phyloP scores from a whole-genome alignment of 2,329 filamentous ascomycete genomes.

The Trichoderma koningii region DNA sequence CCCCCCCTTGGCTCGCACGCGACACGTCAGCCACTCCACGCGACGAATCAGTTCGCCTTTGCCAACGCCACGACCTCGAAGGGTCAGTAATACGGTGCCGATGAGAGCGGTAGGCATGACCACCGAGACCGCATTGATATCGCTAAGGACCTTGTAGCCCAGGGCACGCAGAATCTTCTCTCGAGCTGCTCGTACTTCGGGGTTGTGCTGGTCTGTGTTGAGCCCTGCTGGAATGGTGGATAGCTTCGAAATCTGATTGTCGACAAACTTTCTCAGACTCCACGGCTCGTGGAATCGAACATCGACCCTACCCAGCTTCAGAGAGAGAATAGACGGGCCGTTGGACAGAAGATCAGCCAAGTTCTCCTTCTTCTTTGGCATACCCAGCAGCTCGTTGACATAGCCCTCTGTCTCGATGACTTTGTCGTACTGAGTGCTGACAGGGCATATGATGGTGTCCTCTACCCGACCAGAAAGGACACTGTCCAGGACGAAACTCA shows the following conservation, averaged over 20 bases:
- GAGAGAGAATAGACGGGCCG: constrained; percentile 79
- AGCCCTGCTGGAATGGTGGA: constrained; percentile 47
- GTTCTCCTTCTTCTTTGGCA: constrained; percentile 95
- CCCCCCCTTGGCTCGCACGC: constrained; percentile 83
- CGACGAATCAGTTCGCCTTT: constrained; percentile 81
- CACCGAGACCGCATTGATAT: constrained; percentile 95
- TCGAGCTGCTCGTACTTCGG: constrained; percentile 56
- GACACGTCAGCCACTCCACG: constrained; percentile 84
- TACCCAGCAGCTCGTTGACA: constrained; percentile 87
- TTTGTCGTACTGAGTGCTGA: constrained; percentile 98
- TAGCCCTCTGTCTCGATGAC: constrained; percentile 98
- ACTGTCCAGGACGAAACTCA: constrained; percentile 89
- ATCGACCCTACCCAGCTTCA: constrained; percentile 89
- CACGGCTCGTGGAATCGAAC: constrained; percentile 96
- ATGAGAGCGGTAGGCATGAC: constrained; percentile 98
- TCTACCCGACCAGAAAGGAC: constrained; percentile 83
- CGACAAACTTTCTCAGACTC: constrained; percentile 81
- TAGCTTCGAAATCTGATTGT: constrained; percentile 66
- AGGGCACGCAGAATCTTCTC: constrained; percentile 79
- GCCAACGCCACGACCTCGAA: constrained; percentile 88
- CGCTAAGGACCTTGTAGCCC: constrained; percentile 87
- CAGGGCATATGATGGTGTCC: constrained; percentile 90
- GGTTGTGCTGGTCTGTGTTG: constrained; percentile 50
- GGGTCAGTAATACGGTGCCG: constrained; percentile 86
- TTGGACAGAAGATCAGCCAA: constrained; percentile 84